Conservation (phyloP, 495 filamentous ascomycete species). For the Xylaria scruposa region DNA sequence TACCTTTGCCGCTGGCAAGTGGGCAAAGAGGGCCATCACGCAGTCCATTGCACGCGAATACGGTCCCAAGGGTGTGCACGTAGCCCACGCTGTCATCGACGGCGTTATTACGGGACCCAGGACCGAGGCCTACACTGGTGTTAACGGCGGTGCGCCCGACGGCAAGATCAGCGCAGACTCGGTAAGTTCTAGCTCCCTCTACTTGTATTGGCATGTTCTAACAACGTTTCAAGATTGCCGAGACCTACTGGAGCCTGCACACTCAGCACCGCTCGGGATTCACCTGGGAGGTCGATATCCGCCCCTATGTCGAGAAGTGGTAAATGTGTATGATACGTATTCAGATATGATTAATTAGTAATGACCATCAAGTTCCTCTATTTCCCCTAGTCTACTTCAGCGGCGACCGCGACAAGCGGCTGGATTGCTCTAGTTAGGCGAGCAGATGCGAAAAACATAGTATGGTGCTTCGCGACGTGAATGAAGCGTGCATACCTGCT, state of each 20-base stretch:
- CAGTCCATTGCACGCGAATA: constrained; percentile 85
- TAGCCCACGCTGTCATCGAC: constrained; percentile 83
- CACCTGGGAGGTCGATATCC: constrained; percentile 82
- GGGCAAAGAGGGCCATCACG: constrained; percentile 70
- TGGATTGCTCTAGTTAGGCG: not conserved
- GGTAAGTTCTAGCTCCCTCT: constrained; percentile 58
- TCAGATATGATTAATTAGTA: constrained; percentile 12
- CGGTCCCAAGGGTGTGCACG: constrained; percentile 84
- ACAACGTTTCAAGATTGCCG: constrained; percentile 70
- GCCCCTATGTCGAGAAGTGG: constrained; percentile 81
- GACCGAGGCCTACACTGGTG: constrained; percentile 62
- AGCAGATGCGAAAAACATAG: not conserved
- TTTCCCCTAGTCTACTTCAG: not conserved
- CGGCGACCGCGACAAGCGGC: not conserved
- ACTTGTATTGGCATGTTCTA: not conserved
- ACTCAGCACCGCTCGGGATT: constrained; percentile 80
- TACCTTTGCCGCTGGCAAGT: constrained; percentile 70
- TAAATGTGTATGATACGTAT: constrained; percentile 28
- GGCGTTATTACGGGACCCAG: constrained; percentile 84
- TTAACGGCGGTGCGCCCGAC: constrained; percentile 64
- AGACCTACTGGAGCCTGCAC: constrained; percentile 85
- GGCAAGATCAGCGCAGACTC: constrained; percentile 78
- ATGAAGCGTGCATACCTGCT: not conserved
- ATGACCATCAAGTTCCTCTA: not conserved
- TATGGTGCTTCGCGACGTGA: not conserved